Conservation (phyloP, 1,284 basidiomycete species). For the Singerocomus inundabilis region DNA sequence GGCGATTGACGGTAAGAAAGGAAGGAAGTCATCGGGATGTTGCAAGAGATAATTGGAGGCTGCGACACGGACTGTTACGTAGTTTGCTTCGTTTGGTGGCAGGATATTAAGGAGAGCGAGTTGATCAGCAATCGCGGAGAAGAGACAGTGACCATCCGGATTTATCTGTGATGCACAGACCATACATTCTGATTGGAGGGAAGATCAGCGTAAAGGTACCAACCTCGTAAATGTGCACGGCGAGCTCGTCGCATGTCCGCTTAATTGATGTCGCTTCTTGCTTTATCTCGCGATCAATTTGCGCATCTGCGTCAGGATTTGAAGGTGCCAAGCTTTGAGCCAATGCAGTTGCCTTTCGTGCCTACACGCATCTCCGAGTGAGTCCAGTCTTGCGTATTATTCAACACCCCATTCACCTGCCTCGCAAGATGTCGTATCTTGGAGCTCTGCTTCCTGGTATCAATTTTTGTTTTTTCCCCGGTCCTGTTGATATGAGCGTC, state of each 20-base stretch:
- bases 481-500: constrained; percentile 45
- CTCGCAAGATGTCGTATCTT: constrained; percentile 77
- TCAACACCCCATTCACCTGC: constrained; percentile 51
- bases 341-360: constrained; percentile 71
- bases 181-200: constrained; percentile 3
- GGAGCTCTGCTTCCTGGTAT: constrained; percentile 57
- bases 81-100: constrained; percentile 54
- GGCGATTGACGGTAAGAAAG: constrained; percentile 80
- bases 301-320: constrained; percentile 65
- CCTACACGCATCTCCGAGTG: constrained; percentile 44
- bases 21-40: constrained; percentile 90
- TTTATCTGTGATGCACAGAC: constrained; percentile 58
- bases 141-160: constrained; percentile 95
- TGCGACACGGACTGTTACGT: constrained; percentile 59
- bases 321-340: constrained; percentile 56
- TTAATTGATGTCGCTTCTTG: constrained; percentile 74
- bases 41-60: constrained; percentile 83
- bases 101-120: constrained; percentile 64
- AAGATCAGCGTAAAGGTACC: constrained; percentile 16
- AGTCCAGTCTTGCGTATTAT: background rate
- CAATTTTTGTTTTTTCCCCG: constrained; percentile 37
- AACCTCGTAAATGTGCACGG: constrained; percentile 73
- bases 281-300: constrained; percentile 64
- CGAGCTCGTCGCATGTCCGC: constrained; percentile 64
- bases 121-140: constrained; percentile 91